These are phyloP conservation scores for Xerocomellus amylosporus DNA, from an alignment of 768 basidiomycete genomes.

Conservation along the genomic window DNA sequence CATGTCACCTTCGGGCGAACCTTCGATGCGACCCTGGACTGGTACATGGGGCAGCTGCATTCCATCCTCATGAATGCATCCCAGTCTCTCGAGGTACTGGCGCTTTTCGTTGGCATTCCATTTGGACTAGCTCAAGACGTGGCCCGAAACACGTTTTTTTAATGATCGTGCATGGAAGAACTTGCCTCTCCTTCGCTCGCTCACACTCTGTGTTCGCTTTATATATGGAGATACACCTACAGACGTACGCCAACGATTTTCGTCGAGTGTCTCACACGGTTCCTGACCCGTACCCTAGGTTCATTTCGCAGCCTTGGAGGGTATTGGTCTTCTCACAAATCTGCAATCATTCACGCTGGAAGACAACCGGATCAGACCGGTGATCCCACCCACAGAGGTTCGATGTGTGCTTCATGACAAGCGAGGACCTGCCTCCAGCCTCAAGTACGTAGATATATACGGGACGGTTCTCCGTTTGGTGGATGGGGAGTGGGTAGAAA, in stretches of 20 bases:
- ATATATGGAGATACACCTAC: too few relatives aligned
- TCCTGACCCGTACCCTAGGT: constrained; percentile 1
- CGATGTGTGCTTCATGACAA: neutral
- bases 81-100: neutral
- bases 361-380: neutral
- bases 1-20: neutral
- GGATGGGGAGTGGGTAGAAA: constrained; percentile 8
- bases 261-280: neutral
- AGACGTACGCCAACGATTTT: neutral
- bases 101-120: neutral
- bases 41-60: neutral
- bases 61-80: neutral
- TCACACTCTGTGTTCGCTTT: neutral
- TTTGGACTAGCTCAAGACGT: neutral
- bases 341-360: constrained; percentile 4
- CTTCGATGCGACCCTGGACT: neutral
- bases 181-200: constrained; percentile 1
- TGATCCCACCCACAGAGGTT: neutral
- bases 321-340: neutral
- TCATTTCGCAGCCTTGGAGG: neutral
- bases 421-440: neutral
- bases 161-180: neutral
- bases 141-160: neutral
- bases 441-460: neutral
- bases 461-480: neutral